Evolutionary conservation across 139 green algal genomes (phyloP).

Genomic region (Chlamydomonas sp.): DNA sequence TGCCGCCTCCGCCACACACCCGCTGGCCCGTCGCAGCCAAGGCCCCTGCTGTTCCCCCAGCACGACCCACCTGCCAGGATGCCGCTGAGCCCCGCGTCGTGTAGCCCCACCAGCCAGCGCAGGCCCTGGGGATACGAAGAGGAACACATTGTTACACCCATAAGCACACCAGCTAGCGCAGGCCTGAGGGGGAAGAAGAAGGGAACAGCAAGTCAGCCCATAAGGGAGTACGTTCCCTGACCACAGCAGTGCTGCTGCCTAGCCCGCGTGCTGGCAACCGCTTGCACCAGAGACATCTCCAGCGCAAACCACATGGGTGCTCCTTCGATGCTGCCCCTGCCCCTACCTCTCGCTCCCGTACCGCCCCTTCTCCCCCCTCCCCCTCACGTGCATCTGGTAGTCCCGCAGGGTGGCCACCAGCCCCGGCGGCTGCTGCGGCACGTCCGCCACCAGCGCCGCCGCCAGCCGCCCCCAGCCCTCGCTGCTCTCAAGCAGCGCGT

Average conservation of each 20-base stretch:
- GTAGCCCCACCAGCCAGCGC: constrained; percentile 97
- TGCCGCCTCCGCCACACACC: too few species aligned
- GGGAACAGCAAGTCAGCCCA: not conserved
- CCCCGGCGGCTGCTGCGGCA: constrained; percentile 61
- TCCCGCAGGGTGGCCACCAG: constrained; percentile 64
- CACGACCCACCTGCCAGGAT: constrained; percentile 97
- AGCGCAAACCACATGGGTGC: too few species aligned
- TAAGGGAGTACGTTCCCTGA: too few species aligned
- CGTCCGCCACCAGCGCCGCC: constrained; percentile 50
- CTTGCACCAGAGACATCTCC: too few species aligned
- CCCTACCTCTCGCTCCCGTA: too few species aligned
- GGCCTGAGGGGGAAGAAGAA: not conserved
- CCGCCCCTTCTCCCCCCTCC: constrained; percentile 82
- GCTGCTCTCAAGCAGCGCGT: constrained; percentile 31
- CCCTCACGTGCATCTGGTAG: constrained; percentile 84
- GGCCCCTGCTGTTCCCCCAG: too few species aligned
- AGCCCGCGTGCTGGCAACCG: too few species aligned
- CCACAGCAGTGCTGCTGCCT: too few species aligned
- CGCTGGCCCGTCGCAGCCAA: too few species aligned
- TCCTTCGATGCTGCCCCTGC: too few species aligned
- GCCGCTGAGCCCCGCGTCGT: constrained; percentile 97
- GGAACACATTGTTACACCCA: too few species aligned
- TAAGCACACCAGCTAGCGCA: too few species aligned
- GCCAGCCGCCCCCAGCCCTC: constrained; percentile 45
- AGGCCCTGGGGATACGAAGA: constrained; percentile 79